phyloP scores from a whole-genome alignment of 2,329 filamentous ascomycete genomes.

The Leptodontidium sp. region DNA sequence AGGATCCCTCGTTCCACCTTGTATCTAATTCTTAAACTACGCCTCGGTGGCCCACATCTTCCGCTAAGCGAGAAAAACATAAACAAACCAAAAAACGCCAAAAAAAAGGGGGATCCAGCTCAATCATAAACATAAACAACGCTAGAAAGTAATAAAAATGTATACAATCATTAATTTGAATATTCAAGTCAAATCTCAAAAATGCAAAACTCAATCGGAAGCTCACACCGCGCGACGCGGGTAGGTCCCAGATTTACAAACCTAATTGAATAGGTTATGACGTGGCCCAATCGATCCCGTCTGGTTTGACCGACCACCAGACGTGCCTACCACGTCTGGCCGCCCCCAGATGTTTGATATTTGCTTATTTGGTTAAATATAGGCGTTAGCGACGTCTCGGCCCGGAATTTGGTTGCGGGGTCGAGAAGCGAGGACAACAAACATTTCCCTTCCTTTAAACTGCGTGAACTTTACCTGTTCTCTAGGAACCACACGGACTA shows the following conservation, averaged over 20 bases:
- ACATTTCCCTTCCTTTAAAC: not conserved
- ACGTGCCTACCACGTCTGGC: not conserved
- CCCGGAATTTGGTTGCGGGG: not conserved
- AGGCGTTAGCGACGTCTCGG: not conserved
- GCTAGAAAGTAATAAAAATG: not conserved
- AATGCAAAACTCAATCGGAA: slow-evolving; percentile 12
- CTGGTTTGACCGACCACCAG: not conserved
- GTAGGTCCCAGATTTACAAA: slow-evolving; percentile 8
- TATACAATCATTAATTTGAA: too few relatives aligned
- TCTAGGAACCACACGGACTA: not conserved
- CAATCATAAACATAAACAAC: too few relatives aligned
- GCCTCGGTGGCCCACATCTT: not conserved
- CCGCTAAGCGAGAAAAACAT: too few relatives aligned
- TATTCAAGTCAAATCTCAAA: not conserved
- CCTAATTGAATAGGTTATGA: slow-evolving; percentile 12
- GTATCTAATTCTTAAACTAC: slow-evolving; percentile 6
- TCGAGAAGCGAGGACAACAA: not conserved
- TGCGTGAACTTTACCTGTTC: slow-evolving; percentile 14
- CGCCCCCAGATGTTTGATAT: not conserved
- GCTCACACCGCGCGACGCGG: not conserved
- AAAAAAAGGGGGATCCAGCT: too few relatives aligned
- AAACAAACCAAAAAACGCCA: too few relatives aligned
- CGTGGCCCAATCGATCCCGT: slow-evolving; percentile 2
- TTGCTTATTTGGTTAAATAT: not conserved
- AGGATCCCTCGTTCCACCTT: not conserved